These are phyloP conservation scores for Arthrinium phaeospermum DNA, from an alignment of 2,329 filamentous ascomycete species.

Conservation along the genomic window DNA sequence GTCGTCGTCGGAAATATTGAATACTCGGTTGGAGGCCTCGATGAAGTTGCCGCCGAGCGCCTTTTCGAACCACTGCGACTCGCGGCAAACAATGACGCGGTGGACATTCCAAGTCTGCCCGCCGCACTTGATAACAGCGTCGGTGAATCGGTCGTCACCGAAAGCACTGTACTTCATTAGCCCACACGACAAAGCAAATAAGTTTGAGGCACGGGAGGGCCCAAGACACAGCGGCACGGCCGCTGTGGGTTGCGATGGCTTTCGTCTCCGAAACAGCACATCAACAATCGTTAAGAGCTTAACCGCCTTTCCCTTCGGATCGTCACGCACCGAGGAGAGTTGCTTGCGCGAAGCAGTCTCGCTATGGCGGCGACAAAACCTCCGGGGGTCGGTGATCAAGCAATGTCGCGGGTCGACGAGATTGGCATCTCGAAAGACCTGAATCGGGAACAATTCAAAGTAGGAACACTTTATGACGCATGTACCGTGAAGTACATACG, in stretches of 20 bases:
- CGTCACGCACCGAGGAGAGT: not conserved
- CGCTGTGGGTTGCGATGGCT: constrained; percentile 5
- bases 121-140: not conserved
- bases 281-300: not conserved
- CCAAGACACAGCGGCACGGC: not conserved
- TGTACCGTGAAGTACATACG: not conserved
- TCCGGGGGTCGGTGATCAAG: not conserved
- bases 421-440: not conserved
- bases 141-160: not conserved
- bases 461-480: not conserved
- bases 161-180: constrained; percentile 1
- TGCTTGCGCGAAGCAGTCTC: not conserved
- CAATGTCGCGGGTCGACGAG: not conserved
- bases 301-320: not conserved
- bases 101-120: not conserved
- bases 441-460: not conserved
- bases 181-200: not conserved
- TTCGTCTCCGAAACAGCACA: not conserved
- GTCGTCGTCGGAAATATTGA: not conserved
- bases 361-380: not conserved
- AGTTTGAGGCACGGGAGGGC: not conserved
- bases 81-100: not conserved
- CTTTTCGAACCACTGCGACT: constrained; percentile 5
- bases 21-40: not conserved
- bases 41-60: not conserved